These are phyloP conservation scores for Apophysomyces variabilis DNA, from an alignment of 371 early-diverging fungal genomes.

Conservation along the genomic window DNA sequence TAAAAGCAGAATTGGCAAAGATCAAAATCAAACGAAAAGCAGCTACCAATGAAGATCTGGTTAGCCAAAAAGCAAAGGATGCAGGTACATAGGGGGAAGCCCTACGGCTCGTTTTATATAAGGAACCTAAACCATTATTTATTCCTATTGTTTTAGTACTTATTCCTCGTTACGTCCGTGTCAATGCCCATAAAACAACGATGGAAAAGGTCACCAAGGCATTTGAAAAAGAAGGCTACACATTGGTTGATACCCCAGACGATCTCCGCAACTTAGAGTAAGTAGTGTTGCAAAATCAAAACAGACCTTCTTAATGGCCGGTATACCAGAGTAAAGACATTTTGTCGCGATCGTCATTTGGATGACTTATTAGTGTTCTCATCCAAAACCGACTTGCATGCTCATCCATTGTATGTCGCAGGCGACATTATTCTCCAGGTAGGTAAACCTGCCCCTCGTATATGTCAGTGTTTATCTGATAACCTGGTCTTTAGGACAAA, in stretches of 20 bases:
- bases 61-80: conserved; percentile 60
- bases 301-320: not conserved
- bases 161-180: conserved; percentile 78
- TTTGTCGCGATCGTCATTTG: conserved; percentile 76
- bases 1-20: conserved; percentile 77
- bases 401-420: conserved; percentile 68
- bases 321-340: conserved; percentile 33
- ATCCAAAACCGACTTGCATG: conserved; percentile 83
- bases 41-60: conserved; percentile 70
- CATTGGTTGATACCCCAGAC: conserved; percentile 42
- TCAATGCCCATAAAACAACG: conserved; percentile 73
- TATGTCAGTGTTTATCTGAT: not conserved
- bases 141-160: not conserved
- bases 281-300: not conserved
- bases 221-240: conserved; percentile 68
- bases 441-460: conserved; percentile 7
- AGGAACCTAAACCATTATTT: not conserved
- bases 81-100: conserved; percentile 38
- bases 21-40: conserved; percentile 72
- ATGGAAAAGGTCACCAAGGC: conserved; percentile 69
- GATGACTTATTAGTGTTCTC: conserved; percentile 86
- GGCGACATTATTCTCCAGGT: conserved; percentile 89
- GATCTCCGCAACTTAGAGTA: conserved; percentile 44
- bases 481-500: conserved; percentile 70
- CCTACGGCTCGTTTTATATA: not conserved